Percentiles rank a stretch among this genome's conserved stretches.
These are phyloP conservation scores for Scheffersomyces stipitis DNA, from an alignment of 805 yeast genomes.

Conservation along the genomic window DNA sequence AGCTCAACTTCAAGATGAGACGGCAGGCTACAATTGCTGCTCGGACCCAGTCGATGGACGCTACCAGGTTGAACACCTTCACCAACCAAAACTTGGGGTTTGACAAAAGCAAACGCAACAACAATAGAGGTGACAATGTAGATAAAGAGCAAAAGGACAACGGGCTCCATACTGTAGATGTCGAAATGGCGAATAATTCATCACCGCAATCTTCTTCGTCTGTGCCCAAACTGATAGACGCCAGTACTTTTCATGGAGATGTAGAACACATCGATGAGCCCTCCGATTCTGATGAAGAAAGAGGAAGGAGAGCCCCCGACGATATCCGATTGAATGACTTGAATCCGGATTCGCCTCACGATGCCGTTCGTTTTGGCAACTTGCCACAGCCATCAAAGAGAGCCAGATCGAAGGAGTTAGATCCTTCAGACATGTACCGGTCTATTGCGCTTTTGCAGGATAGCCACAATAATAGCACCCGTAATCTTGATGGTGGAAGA, in stretches of 20 bases:
- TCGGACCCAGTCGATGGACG: conserved; percentile 33
- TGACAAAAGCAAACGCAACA: background rate
- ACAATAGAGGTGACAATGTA: background rate
- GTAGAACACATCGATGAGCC: conserved; percentile 43
- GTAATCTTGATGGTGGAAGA: too few species aligned
- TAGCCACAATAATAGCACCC: conserved; percentile 36
- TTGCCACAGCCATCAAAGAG: conserved; percentile 55
- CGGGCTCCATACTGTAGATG: conserved; percentile 8
- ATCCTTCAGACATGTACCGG: conserved; percentile 81
- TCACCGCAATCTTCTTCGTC: conserved; percentile 17
- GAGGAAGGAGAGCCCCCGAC: background rate
- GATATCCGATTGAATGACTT: background rate
- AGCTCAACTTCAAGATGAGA: conserved; percentile 76
- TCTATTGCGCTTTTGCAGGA: conserved; percentile 80
- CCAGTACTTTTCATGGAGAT: too few species aligned
- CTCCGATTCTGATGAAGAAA: conserved; percentile 31
- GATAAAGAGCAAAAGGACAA: conserved; percentile 2
- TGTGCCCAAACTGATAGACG: conserved; percentile 4
- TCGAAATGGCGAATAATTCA: conserved; percentile 3
- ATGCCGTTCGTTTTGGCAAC: conserved; percentile 56
- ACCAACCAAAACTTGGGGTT: conserved; percentile 34
- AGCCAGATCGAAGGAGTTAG: conserved; percentile 34
- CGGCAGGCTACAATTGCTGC: conserved; percentile 73
- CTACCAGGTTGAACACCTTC: conserved; percentile 25
- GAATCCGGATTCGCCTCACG: conserved; percentile 3